Base-by-base conservation (phyloP, 495 filamentous ascomycete genomes). In the Usnea hakonensis region DNA sequence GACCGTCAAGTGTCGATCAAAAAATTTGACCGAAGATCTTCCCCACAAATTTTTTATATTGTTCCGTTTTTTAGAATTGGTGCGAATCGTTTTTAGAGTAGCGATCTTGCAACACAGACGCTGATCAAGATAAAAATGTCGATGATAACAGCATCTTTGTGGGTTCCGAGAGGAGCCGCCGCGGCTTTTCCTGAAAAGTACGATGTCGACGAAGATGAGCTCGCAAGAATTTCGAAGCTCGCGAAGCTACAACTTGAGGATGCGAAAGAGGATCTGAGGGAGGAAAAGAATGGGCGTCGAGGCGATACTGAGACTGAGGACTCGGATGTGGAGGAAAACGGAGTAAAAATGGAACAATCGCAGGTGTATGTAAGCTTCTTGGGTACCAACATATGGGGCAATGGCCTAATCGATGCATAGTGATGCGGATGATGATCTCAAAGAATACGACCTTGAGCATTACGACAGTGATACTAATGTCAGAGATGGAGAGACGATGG, bases 131-230 rank as follows among this genome's bases (percentile, higher is more conserved):
- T 17, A n/a, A 17, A 26, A 2, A 86, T 86, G 85, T 87, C 86
- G 70, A 97, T 97, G 93, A 95, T 99, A 61, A 97, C 95, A 26
- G 89, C 90, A 40, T 89, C 91, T 1, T 74, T 87, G 6, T 99
- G 94, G 94, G 93, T 97, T 68, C 91, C 90, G 62, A 88, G 92
- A 21, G 95, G 95, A 48, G 90, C 91, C 75, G 90, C 95, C 37
- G 92, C 94, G 55, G 87, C 88, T 63, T 95, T 96, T 68, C 94
- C 94, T 2, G 86, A 81, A 6, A 94, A 90, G 75, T 94, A 94
- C 72, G 86, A 88, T 37, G 90, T 97, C 66, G 87, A 96, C 71
- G 94, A 99, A 75, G 85, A 87, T 62, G 94, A 99, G 70, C 94
- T 93, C 74, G 81, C 86, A 65, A 86, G 94, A 66, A 97, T 99